Evolutionary conservation across 202 grass and related monocot species (phyloP).

Genomic region (Panicum virgatum): DNA sequence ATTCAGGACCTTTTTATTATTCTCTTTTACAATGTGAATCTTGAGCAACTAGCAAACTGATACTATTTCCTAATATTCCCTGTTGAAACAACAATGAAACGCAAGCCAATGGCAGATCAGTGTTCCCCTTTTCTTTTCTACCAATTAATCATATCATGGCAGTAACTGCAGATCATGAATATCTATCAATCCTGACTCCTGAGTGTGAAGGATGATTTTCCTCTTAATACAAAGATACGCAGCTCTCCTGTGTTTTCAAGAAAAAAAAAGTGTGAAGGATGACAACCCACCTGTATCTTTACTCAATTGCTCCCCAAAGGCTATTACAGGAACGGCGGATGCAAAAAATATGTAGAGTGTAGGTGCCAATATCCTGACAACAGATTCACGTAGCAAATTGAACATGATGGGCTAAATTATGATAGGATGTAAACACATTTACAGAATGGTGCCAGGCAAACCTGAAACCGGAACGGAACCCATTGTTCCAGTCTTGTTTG

Average conservation of each 20-base stretch:
- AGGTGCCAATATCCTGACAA: slow-evolving; percentile 78
- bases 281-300: slow-evolving; percentile 65
- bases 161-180: slow-evolving; percentile 1
- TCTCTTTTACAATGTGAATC: neutral
- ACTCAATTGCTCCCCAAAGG: slow-evolving; percentile 86
- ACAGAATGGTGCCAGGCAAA: neutral
- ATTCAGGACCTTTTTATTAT: neutral
- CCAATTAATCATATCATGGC: neutral
- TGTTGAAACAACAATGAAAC: neutral
- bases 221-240: too few relatives aligned
- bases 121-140: neutral
- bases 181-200: slow-evolving; percentile 3
- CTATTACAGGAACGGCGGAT: slow-evolving; percentile 74
- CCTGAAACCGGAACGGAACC: slow-evolving; percentile 61
- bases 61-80: neutral
- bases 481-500: slow-evolving; percentile 67
- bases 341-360: slow-evolving; percentile 78
- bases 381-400: slow-evolving; percentile 16
- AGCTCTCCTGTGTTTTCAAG: too few relatives aligned
- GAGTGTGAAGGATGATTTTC: too few relatives aligned
- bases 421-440: neutral
- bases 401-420: neutral
- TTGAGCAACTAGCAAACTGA: neutral
- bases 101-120: neutral
- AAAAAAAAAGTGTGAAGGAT: neutral